Percentiles rank a stretch among this genome's conserved stretches.
Conservation (phyloP, 306 rosid genomes). For the Prunus fruticosa region DNA sequence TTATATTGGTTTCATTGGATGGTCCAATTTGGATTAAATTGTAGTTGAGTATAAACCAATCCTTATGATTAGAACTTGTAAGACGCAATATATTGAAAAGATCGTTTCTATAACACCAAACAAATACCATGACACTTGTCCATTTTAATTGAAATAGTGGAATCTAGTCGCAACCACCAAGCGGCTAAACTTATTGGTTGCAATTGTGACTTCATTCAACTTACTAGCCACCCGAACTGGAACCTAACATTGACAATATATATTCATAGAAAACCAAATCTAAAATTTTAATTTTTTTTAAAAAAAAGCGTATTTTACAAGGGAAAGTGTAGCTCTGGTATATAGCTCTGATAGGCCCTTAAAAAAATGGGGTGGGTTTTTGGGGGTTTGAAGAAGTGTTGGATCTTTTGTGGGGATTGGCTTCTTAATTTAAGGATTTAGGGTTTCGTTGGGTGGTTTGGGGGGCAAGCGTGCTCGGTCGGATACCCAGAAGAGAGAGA, state of each 20-base stretch:
- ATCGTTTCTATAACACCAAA: too few relatives aligned
- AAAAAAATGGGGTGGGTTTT: neutral
- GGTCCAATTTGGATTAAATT: too few relatives aligned
- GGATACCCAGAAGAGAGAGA: neutral
- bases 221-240: neutral
- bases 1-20: too few relatives aligned
- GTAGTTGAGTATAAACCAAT: too few relatives aligned
- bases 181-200: neutral
- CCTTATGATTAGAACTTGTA: too few relatives aligned
- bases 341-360: neutral
- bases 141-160: neutral
- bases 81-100: too few relatives aligned
- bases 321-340: neutral
- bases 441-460: neutral
- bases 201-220: neutral
- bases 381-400: neutral
- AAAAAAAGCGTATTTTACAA: neutral
- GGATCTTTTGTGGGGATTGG: neutral
- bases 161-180: too few relatives aligned
- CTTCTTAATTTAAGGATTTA: neutral
- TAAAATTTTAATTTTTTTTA: neutral
- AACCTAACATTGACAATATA: constrained; percentile 9
- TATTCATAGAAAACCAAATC: neutral
- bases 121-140: too few relatives aligned
- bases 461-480: neutral